These are phyloP conservation scores for Ganoderma sinense DNA, from an alignment of 1,284 basidiomycete species.

Conservation along the genomic window DNA sequence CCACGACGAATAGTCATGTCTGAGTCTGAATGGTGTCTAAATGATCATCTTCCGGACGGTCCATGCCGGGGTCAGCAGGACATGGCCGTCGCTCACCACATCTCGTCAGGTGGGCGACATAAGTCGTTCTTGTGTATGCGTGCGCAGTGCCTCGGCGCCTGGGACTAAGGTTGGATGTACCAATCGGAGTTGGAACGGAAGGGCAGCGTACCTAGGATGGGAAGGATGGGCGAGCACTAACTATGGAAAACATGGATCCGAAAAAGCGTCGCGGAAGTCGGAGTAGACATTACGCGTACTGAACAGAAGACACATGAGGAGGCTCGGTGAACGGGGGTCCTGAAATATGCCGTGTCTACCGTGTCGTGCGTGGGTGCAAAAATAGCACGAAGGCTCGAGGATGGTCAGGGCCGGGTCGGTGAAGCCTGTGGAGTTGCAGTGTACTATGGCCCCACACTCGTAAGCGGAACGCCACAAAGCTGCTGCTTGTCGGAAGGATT, in stretches of 20 bases:
- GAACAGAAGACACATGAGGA: not conserved
- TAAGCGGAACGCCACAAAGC: not conserved
- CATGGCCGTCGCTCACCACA: constrained; percentile 3
- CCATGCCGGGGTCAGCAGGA: constrained; percentile 23
- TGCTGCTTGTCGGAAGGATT: not conserved
- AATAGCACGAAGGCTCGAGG: not conserved
- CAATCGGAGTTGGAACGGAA: constrained; percentile 10
- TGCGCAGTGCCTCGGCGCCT: constrained; percentile 8
- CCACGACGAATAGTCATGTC: not conserved
- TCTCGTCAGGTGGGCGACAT: constrained; percentile 26
- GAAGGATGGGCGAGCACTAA: not conserved
- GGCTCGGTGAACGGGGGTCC: not conserved
- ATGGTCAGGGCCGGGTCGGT: not conserved
- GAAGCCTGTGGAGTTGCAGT: not conserved
- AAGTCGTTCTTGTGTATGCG: constrained; percentile 13
- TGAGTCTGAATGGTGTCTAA: not conserved
- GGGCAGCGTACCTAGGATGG: not conserved
- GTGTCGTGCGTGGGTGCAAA: not conserved
- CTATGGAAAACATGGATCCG: not conserved
- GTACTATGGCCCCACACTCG: not conserved
- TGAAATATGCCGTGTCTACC: not conserved
- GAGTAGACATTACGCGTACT: not conserved
- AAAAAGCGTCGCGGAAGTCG: not conserved
- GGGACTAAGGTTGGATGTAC: constrained; percentile 4
- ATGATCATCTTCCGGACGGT: constrained; percentile 10